Base-by-base conservation (phyloP, 2,329 filamentous ascomycete genomes). In the Aspergillus spinulosporus region DNA sequence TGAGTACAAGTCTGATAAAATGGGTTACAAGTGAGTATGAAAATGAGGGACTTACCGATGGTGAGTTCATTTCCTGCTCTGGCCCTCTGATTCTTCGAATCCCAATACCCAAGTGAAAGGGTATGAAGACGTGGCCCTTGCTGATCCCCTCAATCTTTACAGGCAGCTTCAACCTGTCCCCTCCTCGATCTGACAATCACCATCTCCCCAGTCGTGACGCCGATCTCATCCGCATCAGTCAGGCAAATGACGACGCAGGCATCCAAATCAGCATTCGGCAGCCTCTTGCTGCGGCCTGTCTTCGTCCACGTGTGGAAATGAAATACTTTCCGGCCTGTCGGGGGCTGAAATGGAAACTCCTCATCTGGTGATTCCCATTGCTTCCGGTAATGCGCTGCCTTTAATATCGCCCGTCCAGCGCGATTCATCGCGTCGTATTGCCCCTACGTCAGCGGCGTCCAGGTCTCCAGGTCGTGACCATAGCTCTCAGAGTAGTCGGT, bases 231-330 rank as follows among this genome's bases (percentile, higher is more conserved):
- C 2, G 71, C 73, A 54, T 75, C 72, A 40, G 62, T 56, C 39
- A 56, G 47, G 1, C 67, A 72, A 4, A 75, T 52, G 11, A 65
- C 60, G 2, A 73, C 59, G 15, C 64, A 60, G 0, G 72, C 68
- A 47, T 72, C 70, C 0, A 64, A 64, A 52, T 65, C 64, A 0
- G 66, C 66, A 14, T 68, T 56, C 54, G 72, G 71, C 52, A 75
- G 59, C 31, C 58, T 56, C 28, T 65, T 66, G 8, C 59, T 53
- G 12, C 72, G 54, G 3, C 72, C 72, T 1, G 71, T 75, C 60
- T 74, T 74, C 1, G 72, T 73, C 8, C 72, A 58, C 3, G 72
- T 75, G 57, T 74, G 72, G 57, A 74, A 74, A 28, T 74, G 72
- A 45, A 68, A 62, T 2, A 68, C 67, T 34, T 70, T 69, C 3